Evolutionary conservation across 495 filamentous ascomycete species (phyloP).

Genomic region (Xylaria castorea): DNA sequence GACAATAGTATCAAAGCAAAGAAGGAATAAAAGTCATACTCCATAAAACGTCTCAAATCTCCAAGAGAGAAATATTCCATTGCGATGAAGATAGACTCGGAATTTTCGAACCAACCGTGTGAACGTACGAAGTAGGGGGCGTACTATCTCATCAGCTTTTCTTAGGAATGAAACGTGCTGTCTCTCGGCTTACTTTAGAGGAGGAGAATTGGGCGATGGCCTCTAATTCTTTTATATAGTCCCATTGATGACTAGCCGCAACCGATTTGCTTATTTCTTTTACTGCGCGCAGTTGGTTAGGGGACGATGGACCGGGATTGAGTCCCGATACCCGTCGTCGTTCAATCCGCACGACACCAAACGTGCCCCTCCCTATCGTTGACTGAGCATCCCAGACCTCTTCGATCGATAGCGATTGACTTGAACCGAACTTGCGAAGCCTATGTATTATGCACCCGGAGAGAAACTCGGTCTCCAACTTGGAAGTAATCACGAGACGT

Average conservation of each 20-base stretch:
- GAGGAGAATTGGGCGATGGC: constrained; percentile 23
- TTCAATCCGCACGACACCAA: constrained; percentile 18
- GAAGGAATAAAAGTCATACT: constrained; percentile 10
- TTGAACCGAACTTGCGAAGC: background rate
- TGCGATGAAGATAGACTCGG: constrained; percentile 43
- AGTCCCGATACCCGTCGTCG: background rate
- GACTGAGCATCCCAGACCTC: constrained; percentile 3
- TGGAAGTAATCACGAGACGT: constrained; percentile 7
- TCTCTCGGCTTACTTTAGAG: constrained; percentile 10
- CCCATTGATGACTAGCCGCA: background rate
- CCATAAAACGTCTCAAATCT: constrained; percentile 33
- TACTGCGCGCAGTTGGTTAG: constrained; percentile 6
- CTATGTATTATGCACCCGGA: background rate
- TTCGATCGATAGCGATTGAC: background rate
- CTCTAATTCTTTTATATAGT: constrained; percentile 25
- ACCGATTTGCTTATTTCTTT: constrained; percentile 18
- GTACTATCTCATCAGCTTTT: constrained; percentile 27
- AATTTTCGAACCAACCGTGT: constrained; percentile 48
- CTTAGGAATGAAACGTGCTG: background rate
- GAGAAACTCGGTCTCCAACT: constrained; percentile 16
- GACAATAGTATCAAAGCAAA: no score
- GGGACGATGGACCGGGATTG: background rate
- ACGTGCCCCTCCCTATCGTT: constrained; percentile 14
- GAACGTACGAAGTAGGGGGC: constrained; percentile 42
- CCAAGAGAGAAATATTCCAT: constrained; percentile 53